Evolutionary conservation across 2,329 filamentous ascomycete genomes (phyloP), one percentile per base, ranked within the genome.

Genomic region (Cytospora leucostoma): DNA sequence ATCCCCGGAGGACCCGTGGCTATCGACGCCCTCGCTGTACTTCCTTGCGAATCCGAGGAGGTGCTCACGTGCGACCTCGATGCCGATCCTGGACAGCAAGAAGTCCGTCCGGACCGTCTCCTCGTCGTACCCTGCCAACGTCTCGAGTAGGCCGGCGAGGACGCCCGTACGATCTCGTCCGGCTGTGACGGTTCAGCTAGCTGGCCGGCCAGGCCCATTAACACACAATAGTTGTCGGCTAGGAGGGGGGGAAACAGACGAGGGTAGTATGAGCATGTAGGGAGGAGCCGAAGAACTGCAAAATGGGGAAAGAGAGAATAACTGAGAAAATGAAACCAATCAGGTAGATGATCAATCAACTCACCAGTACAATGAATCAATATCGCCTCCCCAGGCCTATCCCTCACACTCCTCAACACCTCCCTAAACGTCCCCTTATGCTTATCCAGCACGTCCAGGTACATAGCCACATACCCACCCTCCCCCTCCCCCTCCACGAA

Each of bases 141-240:
- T 74, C 61, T 82, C 75, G n/a, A 86, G 72, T 6, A 86, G 70
- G 11, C 79, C 82, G 0, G 79, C 76, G 10, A 84, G 69, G 10
- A 85, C 75, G 10, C 82, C 83, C 0, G 82, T 86, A 32, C 82
- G 77, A 64, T 85, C 83, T 58, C 83, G 78, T 8, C 84, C 83
- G 32, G 81, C 83, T 84, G 59, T 33, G 44, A 33, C 32, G 33
- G 17, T 47, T 47, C 19, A 47, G 44, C 44, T 38, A 49, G 10
- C 32, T 21, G 10, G 13, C 21, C 38, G 19, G 19, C 40, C 10
- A 55, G 21, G 15, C 54, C n/a, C 34, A 54, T 17, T 33, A 55
- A 38, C 19, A 40, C 7, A 10, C 19, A 15, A 11, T 15, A 44
- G 11, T 35, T 19, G 19, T 27, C 44, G 12, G 37, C 10, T 27